Conservation (phyloP, 345 rosid species). For the Salix dunnii region DNA sequence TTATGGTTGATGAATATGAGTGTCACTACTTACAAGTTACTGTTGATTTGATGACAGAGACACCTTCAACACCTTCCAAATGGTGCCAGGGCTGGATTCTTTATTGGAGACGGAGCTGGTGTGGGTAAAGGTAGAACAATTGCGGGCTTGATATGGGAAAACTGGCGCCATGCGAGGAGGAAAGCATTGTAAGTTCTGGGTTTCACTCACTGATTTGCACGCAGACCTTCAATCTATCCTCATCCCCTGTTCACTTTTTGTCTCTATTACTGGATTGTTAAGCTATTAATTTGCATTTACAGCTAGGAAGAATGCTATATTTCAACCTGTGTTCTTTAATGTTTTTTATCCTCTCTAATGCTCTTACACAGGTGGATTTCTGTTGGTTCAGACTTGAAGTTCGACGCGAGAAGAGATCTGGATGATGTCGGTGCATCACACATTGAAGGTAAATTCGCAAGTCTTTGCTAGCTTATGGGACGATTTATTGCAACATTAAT, state of each 20-base stretch:
- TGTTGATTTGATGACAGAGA: conserved; percentile 53
- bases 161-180: conserved; percentile 80
- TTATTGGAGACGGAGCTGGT: conserved; percentile 99
- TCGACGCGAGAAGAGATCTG: conserved; percentile 94
- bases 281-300: not conserved
- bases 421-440: conserved; percentile 88
- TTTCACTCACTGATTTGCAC: conserved; percentile 12
- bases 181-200: conserved; percentile 71
- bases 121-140: conserved; percentile 98
- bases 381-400: conserved; percentile 94
- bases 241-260: not conserved
- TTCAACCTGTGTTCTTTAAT: conserved; percentile 13
- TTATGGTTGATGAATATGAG: conserved; percentile 22
- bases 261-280: not conserved
- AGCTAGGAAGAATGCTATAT: not conserved
- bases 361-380: conserved; percentile 86
- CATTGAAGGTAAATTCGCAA: conserved; percentile 55
- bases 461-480: conserved; percentile 1
- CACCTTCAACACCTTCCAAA: conserved; percentile 85
- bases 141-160: conserved; percentile 96
- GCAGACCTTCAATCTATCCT: not conserved
- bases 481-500: not conserved
- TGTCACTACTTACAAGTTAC: conserved; percentile 25
- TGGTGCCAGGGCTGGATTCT: conserved; percentile 89
- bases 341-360: conserved; percentile 13